phyloP scores from a whole-genome alignment of 345 rosid species.

The Cardamine resedifolia region DNA sequence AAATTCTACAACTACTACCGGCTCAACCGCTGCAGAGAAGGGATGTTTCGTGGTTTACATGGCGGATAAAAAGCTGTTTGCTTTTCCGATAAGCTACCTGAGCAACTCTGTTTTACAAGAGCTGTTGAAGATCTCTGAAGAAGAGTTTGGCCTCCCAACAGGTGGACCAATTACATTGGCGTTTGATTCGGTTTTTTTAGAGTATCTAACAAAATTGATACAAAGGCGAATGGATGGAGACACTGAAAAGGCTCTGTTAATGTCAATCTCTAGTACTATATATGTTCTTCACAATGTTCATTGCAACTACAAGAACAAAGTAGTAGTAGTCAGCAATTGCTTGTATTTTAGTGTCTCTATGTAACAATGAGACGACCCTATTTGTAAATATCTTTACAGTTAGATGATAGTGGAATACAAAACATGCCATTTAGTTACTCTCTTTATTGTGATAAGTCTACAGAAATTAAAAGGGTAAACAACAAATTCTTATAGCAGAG shows the following conservation, averaged over 20 bases:
- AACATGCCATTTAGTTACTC: no score
- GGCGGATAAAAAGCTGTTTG: neutral
- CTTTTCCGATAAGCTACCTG: constrained; percentile 12
- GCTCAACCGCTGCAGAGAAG: neutral
- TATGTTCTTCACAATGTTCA: constrained; percentile 8
- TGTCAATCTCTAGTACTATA: neutral
- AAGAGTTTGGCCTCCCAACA: constrained; percentile 35
- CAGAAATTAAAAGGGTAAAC: no score
- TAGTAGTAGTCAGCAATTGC: neutral
- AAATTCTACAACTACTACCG: neutral
- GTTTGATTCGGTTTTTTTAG: constrained; percentile 26
- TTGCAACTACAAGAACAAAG: neutral
- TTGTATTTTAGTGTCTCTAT: neutral
- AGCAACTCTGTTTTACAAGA: constrained; percentile 27
- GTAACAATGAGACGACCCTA: neutral
- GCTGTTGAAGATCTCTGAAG: constrained; percentile 38
- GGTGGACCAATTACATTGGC: constrained; percentile 35
- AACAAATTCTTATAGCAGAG: no score
- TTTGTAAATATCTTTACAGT: neutral
- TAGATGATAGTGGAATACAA: neutral
- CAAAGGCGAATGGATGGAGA: constrained; percentile 5
- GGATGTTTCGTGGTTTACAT: constrained; percentile 39
- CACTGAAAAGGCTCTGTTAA: constrained; percentile 18
- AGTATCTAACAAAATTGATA: constrained; percentile 22
- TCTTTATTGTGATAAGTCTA: no score